Evolutionary conservation across 345 rosid species (phyloP), one percentile per base, ranked within the genome.

Genomic region (Ceriops zippeliana): DNA sequence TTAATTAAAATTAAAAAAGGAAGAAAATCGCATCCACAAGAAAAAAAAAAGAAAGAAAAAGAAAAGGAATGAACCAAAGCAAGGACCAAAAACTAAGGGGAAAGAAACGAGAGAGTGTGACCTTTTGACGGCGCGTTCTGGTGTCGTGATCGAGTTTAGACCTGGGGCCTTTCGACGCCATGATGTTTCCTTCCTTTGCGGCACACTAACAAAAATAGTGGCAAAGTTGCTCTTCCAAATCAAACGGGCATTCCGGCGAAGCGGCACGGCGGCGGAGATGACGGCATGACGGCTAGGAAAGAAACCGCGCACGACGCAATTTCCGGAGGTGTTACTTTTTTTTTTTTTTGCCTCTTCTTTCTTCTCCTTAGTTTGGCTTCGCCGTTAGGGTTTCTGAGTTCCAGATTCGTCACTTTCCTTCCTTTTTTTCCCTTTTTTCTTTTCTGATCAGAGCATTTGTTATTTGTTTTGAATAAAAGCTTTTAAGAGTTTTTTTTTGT

Each of bases 71-170:
- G 27, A 22, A 19, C 16, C 22, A 73, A 42, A 42, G 49, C 16
- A 42, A 42, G 49, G 49, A 42, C 49, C 17, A 42, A 11, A 42
- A 42, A 42, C 49, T 13, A 15, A 0, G 2, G 19, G 49, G 49
- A 42, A 0, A 42, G 49, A 42, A 13, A 42, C 16, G 49, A 42
- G 17, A 3, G 49, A 42, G 49, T 64, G 78, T 61, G 57, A 88
- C 98, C 96, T 90, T 92, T 21, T 85, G 96, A 63, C 98, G 96
- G 79, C 88, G 87, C 86, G 95, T 85, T 86, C 83, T 83, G 35
- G 95, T 84, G 54, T 92, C 98, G 63, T 75, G 87, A 76, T 92
- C 98, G 67, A 87, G 89, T 87, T 80, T 90, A 64, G 88, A 75
- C 76, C 83, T 80, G 46, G 84, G 84, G 73, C 86, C 92, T 78